Base-by-base conservation (phyloP, 208 protist species). In the Leptomonas seymouri region DNA sequence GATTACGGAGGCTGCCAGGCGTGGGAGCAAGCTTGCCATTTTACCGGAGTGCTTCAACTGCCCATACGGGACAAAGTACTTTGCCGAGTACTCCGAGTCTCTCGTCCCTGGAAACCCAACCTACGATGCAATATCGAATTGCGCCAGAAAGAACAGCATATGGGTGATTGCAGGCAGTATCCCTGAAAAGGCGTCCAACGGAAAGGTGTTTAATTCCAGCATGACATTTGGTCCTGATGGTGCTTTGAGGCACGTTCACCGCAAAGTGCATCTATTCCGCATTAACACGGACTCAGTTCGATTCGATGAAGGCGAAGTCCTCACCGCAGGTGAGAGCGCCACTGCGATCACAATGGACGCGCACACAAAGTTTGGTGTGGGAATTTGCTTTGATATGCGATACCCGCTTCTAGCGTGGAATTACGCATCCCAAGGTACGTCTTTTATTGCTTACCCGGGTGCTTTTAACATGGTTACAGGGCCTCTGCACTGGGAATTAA, bases 391-490 rank as follows among this genome's bases (percentile, higher is more conserved):
- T 83, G 98, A 99, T 71, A 97, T 99, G 34, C 87, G 98, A 28
- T 99, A 99, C 70, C 94, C 98, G 11, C 94, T 98, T 42, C 72
- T 99, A 20, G 89, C 96, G 9, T 87, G 75, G 63, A 84, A 90
- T 21, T 84, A 90, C 51, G 76, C 84, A 12, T 68, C 71, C 0
- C 69, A 89, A 58, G 95, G 91, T 2, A 96, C 89, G 7, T 93
- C 87, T 8, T 82, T 99, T 28, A 62, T 99, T 21, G 76, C 99
- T 12, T 99, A 97, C 75, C 98, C 98, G 5, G 98, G 93, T 42
- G 97, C 97, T 2, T 99, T 99, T 80, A 99, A 99, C 81, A 99
- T 99, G 97, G 97, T 98, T 9, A 99, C 99, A 2, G 99, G 99
- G 0, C 98, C 99, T 5, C 63, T 87, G 0, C 99, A 99, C 75